Conservation (phyloP, 1,284 basidiomycete species). For the Ceratobasidium sp. region DNA sequence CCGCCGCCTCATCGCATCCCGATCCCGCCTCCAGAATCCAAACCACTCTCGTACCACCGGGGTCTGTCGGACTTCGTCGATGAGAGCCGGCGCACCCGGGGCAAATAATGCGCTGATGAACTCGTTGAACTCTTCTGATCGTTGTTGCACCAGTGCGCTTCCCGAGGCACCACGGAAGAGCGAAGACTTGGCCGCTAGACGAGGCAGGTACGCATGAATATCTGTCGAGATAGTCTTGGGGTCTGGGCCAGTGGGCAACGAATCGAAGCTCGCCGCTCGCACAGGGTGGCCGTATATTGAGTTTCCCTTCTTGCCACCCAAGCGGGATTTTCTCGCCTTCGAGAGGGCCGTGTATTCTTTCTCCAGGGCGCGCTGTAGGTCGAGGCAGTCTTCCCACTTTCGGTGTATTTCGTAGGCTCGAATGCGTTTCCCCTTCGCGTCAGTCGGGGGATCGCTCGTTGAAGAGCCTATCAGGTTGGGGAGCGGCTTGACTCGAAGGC, state of each 20-base stretch:
- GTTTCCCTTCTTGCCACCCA: conserved; percentile 14
- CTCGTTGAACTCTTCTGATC: conserved; percentile 48
- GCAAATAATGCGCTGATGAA: conserved; percentile 48
- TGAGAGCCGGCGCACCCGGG: conserved; percentile 38
- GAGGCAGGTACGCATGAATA: conserved; percentile 47
- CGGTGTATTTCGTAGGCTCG: conserved; percentile 48
- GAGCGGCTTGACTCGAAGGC: conserved; percentile 46
- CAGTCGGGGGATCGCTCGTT: conserved; percentile 6
- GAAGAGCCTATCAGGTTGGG: conserved; percentile 23
- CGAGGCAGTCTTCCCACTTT: conserved; percentile 51
- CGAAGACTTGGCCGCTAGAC: conserved; percentile 47
- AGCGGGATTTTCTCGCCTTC: conserved; percentile 46
- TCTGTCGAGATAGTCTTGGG: conserved; percentile 45
- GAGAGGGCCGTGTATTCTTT: conserved; percentile 45
- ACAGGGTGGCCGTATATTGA: conserved; percentile 27
- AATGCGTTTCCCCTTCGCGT: conserved; percentile 24
- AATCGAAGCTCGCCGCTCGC: conserved; percentile 49
- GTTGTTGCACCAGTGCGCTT: conserved; percentile 45
- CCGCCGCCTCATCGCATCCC: conserved; percentile 45
- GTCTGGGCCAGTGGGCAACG: conserved; percentile 49
- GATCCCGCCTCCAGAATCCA: conserved; percentile 50
- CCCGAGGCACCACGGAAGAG: conserved; percentile 48
- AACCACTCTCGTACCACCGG: conserved; percentile 49
- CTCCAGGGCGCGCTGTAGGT: conserved; percentile 48
- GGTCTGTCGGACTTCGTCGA: conserved; percentile 46